Base-by-base conservation (phyloP, 352 stramenopile species). In the Globisporangium mamillatum region DNA sequence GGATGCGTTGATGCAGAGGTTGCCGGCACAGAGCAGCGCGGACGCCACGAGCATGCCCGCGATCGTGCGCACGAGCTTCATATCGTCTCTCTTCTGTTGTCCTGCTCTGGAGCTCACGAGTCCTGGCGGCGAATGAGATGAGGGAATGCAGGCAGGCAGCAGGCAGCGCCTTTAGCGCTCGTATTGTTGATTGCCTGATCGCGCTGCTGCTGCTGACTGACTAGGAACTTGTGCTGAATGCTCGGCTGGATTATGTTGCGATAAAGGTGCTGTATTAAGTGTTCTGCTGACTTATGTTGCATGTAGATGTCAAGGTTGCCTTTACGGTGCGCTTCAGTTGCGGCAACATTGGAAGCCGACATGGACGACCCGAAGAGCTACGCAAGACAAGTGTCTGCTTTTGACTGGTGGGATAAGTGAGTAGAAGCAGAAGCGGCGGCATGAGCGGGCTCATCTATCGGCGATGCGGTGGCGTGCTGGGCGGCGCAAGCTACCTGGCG, bases 1-100 rank as follows among this genome's bases (percentile, higher is more conserved):
- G 58, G 88, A 95, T 64, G 86, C 86, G 66, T 85, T 93, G 75
- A 95, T 95, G 72, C 80, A 93, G 54, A 95, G 69, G 53, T 93
- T 94, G 36, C 88, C 84, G 0, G 86, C 87, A 67, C 84, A 92
- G 73, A 95, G 80, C 68, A 95, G 82, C 73, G 75, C 70, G 34
- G 84, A 81, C 62, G 84, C 78, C 53, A 77, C 64, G 60, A 91
- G 75, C 86, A 95, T 92, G 14, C 83, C 83, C 7, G 56, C 70
- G 36, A 91, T 66, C 73, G 80, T 89, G 55, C 75, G 79, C 73
- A 77, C 48, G 41, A 91, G 41, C 75, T 85, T 81, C 73, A 76
- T 76, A 76, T 76, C 57, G 61, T 52, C 44, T 52, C 44, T 52
- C 18, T 22, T 12, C 4, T 20, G 41, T 7, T n/a, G 12, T 46